Evolutionary conservation across 768 basidiomycete species (phyloP).

Genomic region (Panellus pusillus): DNA sequence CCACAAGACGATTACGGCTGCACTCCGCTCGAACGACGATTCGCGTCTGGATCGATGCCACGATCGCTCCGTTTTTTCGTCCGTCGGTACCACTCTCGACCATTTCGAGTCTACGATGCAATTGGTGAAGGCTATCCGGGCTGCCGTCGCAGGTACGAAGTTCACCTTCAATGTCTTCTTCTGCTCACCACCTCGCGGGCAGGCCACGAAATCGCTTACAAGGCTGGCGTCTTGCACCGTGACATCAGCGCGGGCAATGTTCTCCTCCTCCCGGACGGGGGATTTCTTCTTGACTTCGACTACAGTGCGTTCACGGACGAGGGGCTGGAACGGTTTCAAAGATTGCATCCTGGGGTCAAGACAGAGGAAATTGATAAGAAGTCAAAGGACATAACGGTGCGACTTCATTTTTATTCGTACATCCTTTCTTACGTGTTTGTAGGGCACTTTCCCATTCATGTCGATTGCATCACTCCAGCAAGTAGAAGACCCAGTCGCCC

Average conservation of each 20-base stretch:
- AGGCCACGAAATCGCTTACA: constrained; percentile 7
- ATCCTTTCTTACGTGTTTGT: neutral
- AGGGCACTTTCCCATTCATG: constrained; percentile 11
- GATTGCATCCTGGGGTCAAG: neutral
- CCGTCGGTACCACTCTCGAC: neutral
- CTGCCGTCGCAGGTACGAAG: neutral
- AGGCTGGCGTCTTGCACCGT: constrained; percentile 11
- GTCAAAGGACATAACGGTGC: constrained; percentile 3
- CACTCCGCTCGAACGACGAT: neutral
- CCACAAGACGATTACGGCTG: constrained; percentile 1
- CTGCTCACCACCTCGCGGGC: too few species aligned
- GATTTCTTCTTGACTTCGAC: constrained; percentile 12
- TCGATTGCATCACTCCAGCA: neutral
- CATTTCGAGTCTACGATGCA: neutral
- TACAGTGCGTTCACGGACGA: neutral
- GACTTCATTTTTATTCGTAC: neutral
- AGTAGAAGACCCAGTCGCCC: neutral
- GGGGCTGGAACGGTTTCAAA: neutral
- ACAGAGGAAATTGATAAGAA: neutral
- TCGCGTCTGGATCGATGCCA: neutral
- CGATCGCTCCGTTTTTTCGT: neutral
- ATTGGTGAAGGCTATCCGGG: neutral
- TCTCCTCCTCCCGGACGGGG: neutral
- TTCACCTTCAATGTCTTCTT: neutral
- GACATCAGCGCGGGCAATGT: constrained; percentile 14